Evolutionary conservation across 257 asterid genomes (phyloP).

Genomic region (Anisodus tanguticus): DNA sequence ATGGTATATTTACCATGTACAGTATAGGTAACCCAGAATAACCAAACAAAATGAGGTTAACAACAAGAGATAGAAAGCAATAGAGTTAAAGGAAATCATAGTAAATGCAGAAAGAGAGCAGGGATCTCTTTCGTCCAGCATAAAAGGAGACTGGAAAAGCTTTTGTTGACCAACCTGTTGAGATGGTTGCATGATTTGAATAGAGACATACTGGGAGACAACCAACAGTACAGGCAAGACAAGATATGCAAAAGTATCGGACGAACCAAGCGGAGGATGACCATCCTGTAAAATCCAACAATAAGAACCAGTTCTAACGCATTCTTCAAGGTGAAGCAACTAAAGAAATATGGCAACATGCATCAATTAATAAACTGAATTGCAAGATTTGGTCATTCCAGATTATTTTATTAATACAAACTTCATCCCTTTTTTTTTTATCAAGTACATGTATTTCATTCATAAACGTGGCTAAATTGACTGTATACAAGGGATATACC

Average conservation of each 20-base stretch:
- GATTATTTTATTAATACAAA: not conserved
- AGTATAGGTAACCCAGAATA: slow-evolving; percentile 7
- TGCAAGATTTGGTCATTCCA: not conserved
- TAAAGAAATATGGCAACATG: not conserved
- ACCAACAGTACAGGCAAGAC: slow-evolving; percentile 87
- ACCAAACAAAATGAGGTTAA: slow-evolving; percentile 7
- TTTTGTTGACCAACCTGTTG: slow-evolving; percentile 63
- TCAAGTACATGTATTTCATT: no score
- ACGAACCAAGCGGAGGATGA: slow-evolving; percentile 98
- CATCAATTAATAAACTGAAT: not conserved
- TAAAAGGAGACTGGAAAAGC: slow-evolving; percentile 12
- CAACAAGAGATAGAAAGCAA: not conserved
- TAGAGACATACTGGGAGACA: slow-evolving; percentile 73
- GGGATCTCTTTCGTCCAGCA: slow-evolving; percentile 27
- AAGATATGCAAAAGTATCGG: slow-evolving; percentile 91
- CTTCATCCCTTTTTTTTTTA: not conserved
- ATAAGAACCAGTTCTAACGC: slow-evolving; percentile 14
- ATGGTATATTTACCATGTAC: not conserved
- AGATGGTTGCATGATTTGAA: slow-evolving; percentile 90
- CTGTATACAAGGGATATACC: no score
- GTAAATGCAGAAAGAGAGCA: slow-evolving; percentile 23
- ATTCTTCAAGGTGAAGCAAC: slow-evolving; percentile 26
- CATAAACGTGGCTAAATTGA: no score
- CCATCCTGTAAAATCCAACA: slow-evolving; percentile 67
- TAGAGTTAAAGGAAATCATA: not conserved